Base-by-base conservation (phyloP, 1,139 yeast genomes). In the Saccharomycopsis hybrid region DNA sequence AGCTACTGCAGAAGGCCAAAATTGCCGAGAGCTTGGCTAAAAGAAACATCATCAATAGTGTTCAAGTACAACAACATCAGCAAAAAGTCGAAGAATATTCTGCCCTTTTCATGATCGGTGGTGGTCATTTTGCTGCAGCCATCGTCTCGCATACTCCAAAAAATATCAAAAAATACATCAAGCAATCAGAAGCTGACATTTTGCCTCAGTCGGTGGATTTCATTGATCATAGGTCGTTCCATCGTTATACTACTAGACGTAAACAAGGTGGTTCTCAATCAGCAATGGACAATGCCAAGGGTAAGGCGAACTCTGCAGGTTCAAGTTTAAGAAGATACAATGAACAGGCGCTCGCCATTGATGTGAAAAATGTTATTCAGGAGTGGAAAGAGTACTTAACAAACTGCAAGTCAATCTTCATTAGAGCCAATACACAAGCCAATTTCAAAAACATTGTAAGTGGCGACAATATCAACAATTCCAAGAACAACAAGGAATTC, bases 111-210 rank as follows among this genome's bases (percentile, higher is more conserved):
- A 88, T 94, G 96, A 78, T 92, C 52, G 97, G 97, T 8, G 97
- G 98, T 45, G 99, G 98, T 41, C 97, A 94, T 67, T 94, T 92
- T 70, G 96, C 97, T 0, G 98, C 95, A 8, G 97, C 96, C 0
- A 84, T 92, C 42, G 73, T 94, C 9, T 80, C 89, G 1, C 97
- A 90, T 61, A 71, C 71, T 43, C 81, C 80, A 27, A 73, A 70
- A 55, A 70, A 71, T 40, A 73, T 77, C 2, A 76, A 77, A 58
- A 85, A 89, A 44, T 65, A 70, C 60, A 59, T 62, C 57, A 59
- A 74, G 62, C 59, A 70, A 53, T 66, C 77, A 56, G 70, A 71
- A 28, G 71, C 74, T 4, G 71, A 72, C 33, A 57, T 73, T 3
- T 71, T 75, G 46, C 79, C 77, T 50, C 88, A 83, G 60, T 71